Base-by-base conservation (phyloP, 2,329 filamentous ascomycete genomes). In the Lasiodiplodia theobromae region DNA sequence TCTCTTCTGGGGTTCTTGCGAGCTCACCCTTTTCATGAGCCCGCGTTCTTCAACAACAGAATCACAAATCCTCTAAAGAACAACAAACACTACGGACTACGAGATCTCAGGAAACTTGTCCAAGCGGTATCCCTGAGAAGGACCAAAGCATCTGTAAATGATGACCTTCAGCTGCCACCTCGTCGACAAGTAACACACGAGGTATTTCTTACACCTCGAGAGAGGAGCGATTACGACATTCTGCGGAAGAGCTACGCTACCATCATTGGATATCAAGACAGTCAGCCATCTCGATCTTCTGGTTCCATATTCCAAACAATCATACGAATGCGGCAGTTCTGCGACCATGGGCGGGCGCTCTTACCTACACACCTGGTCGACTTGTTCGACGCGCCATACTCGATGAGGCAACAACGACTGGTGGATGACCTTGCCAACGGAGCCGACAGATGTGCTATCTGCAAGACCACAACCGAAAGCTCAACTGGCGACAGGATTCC, bases 331-430 rank as follows among this genome's bases (percentile, higher is more conserved):
- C 68, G 76, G 16, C 70, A 71, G 12, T 77, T 79, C 57, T 79
- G 77, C 71, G 69, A 79, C 58, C 75, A 79, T 53, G 76, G 77
- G 4, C 68, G 74, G 63, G 63, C 71, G 4, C 71, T 79, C 11
- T 70, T 79, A 3, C 71, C 73, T 25, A 58, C 57, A 31, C 54
- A 56, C 11, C 69, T 71, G 25, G 54, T 74, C 21, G 40, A 44
- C 28, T 11, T 40, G 23, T 38, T 66, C 21, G 25, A 12, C 31
- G 53, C n/a, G 6, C 31, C 34, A n/a, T 38, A 38, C 37, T 38
- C 37, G 2, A 38, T 38, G 37, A 10, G 12, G 11, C 37, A 38
- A 14, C 37, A 38, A 38, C 14, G 10, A 14, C 37, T 38, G 0
- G 28, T 37, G 0, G 53, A 57, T 8, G 53, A 37, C 5, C 5